Evolutionary conservation across 768 basidiomycete species (phyloP).

Genomic region (Tylopilus vinaceipallidus): DNA sequence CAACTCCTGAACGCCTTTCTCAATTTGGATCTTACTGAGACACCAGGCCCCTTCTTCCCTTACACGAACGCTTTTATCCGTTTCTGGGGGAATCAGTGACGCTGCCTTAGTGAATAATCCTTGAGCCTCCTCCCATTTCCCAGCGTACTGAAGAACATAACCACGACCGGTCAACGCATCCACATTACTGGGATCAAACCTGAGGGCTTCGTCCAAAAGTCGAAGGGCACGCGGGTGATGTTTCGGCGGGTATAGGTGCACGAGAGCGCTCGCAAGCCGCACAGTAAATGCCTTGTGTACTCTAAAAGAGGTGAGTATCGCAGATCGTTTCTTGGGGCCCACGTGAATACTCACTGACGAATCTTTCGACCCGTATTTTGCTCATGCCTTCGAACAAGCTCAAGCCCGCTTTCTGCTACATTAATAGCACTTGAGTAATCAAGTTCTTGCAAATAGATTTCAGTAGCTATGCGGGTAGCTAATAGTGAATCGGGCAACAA

Average conservation of each 20-base stretch:
- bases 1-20: conserved; percentile 47
- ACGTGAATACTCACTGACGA: conserved; percentile 38
- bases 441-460: conserved; percentile 61
- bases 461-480: conserved; percentile 61
- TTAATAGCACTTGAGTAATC: conserved; percentile 77
- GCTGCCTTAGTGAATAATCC: conserved; percentile 59
- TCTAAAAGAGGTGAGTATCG: conserved; percentile 37
- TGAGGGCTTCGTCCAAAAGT: conserved; percentile 71
- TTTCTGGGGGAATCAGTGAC: conserved; percentile 44
- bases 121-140: conserved; percentile 68
- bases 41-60: conserved; percentile 89
- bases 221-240: conserved; percentile 78
- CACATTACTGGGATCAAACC: conserved; percentile 58
- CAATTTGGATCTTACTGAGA: conserved; percentile 46
- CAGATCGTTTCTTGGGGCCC: not conserved
- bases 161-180: conserved; percentile 72
- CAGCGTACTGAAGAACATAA: conserved; percentile 62
- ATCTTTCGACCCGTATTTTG: conserved; percentile 54
- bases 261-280: conserved; percentile 70
- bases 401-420: conserved; percentile 68
- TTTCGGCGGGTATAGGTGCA: conserved; percentile 86
- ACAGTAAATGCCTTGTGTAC: conserved; percentile 67
- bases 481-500: conserved; percentile 55
- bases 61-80: conserved; percentile 55
- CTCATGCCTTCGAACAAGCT: conserved; percentile 53